Percentiles rank a stretch among this genome's conserved stretches.
Evolutionary conservation across 2,329 filamentous ascomycete genomes (phyloP).

Genomic region (Exserohilum turcica): DNA sequence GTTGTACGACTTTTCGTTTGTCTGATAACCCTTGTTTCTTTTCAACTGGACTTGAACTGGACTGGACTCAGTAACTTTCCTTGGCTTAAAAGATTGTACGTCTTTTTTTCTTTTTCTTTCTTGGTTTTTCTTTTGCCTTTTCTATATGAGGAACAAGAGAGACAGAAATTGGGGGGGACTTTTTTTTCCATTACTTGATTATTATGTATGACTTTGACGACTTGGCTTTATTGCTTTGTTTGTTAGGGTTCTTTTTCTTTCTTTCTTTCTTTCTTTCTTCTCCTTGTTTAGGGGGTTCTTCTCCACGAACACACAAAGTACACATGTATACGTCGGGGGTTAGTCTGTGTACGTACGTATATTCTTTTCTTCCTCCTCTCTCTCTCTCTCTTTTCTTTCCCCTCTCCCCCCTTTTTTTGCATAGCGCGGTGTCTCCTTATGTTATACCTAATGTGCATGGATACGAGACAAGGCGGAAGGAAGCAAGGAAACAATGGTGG

Average conservation of each 20-base stretch:
- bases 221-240: slow-evolving; percentile 8
- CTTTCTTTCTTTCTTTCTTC: too few species aligned
- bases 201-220: not conserved
- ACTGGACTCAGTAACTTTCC: not conserved
- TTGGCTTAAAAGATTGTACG: not conserved
- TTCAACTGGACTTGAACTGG: not conserved
- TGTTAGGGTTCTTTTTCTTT: not conserved
- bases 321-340: too few species aligned
- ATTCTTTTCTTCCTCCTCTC: too few species aligned
- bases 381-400: too few species aligned
- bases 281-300: too few species aligned
- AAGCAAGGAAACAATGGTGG: not conserved
- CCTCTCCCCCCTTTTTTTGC: too few species aligned
- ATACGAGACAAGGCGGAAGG: not conserved
- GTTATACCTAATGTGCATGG: not conserved
- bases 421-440: slow-evolving; percentile 7
- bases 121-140: not conserved
- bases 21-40: not conserved
- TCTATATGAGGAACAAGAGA: not conserved
- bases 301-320: too few species aligned
- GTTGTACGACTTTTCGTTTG: not conserved
- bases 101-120: not conserved
- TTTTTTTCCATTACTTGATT: not conserved
- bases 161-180: too few species aligned
- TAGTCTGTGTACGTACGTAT: too few species aligned